A percentile compares a stretch with the other conserved stretches of the same genome.
phyloP scores from a whole-genome alignment of 78 protist genomes.

The Protostelium mycophagum region DNA sequence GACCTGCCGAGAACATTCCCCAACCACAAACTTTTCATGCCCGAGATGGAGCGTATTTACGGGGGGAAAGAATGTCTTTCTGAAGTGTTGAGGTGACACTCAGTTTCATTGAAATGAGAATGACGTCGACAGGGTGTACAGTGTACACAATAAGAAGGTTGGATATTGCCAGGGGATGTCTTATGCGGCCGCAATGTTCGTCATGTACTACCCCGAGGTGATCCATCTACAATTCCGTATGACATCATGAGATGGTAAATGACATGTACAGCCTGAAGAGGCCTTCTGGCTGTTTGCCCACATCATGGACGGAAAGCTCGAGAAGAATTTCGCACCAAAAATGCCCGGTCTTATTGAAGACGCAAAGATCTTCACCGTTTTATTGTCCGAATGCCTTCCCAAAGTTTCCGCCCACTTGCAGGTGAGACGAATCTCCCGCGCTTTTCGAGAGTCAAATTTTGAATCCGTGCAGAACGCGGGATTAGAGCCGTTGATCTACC shows the following conservation, averaged over 20 bases:
- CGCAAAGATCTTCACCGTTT: neutral
- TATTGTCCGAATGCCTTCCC: neutral
- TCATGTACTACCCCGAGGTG: constrained; percentile 25
- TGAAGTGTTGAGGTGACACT: neutral
- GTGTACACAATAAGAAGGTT: constrained; percentile 34
- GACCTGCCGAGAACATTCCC: constrained; percentile 59
- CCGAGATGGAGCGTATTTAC: constrained; percentile 28
- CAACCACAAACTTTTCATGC: constrained; percentile 42
- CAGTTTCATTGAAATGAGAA: neutral
- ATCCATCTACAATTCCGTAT: neutral
- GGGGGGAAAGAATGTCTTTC: neutral
- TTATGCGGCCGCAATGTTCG: constrained; percentile 39
- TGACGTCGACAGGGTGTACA: constrained; percentile 4
- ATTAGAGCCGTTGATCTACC: neutral
- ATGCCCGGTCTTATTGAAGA: neutral
- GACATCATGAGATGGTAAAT: too few species aligned
- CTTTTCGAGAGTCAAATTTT: neutral
- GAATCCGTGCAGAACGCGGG: neutral
- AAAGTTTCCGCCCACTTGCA: neutral
- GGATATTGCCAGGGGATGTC: constrained; percentile 74
- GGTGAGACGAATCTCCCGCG: neutral
- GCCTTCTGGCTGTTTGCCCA: neutral
- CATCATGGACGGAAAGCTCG: neutral
- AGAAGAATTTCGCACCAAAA: neutral
- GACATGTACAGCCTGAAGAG: neutral